phyloP scores from a whole-genome alignment of 495 filamentous ascomycete species.

The Aspergillus funiculosus region DNA sequence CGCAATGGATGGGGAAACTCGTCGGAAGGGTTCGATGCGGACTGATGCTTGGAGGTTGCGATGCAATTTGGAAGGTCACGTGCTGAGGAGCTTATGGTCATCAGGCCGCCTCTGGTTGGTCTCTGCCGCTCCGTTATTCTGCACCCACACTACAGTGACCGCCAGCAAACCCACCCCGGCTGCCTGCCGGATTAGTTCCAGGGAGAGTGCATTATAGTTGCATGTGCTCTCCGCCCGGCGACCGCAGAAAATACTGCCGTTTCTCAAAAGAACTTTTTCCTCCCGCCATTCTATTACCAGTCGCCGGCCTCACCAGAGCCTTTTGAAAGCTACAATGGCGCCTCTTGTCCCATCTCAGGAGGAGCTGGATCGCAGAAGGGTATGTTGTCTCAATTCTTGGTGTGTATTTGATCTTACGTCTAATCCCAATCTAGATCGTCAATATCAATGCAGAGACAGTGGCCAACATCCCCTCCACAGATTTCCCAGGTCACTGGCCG shows the following conservation, averaged over 20 bases:
- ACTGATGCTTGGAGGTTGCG: constrained; percentile 35
- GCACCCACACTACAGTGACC: constrained; percentile 3
- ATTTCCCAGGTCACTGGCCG: constrained; percentile 85
- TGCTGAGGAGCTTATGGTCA: constrained; percentile 36
- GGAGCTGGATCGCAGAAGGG: constrained; percentile 47
- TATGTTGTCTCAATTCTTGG: constrained; percentile 18
- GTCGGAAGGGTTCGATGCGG: constrained; percentile 28
- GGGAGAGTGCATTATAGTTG: constrained; percentile 16
- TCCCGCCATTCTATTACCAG: constrained; percentile 5
- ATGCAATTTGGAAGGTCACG: constrained; percentile 41
- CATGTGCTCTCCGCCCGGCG: constrained; percentile 25
- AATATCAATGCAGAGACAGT: constrained; percentile 83
- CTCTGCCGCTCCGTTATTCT: constrained; percentile 18
- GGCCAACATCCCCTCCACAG: constrained; percentile 77
- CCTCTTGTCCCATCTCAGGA: constrained; percentile 43
- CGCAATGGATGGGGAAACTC: constrained; percentile 40
- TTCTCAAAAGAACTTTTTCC: constrained; percentile 36
- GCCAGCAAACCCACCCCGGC: neutral
- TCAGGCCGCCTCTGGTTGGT: constrained; percentile 40
- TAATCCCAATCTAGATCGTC: constrained; percentile 59
- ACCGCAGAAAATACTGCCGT: constrained; percentile 37
- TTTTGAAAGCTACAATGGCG: constrained; percentile 35
- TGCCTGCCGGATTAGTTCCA: neutral
- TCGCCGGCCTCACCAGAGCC: too few relatives aligned
- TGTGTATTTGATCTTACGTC: neutral